A percentile compares a stretch with the other conserved stretches of the same genome.
phyloP scores from a whole-genome alignment of 306 rosid genomes.

The Vigna nakashimae region DNA sequence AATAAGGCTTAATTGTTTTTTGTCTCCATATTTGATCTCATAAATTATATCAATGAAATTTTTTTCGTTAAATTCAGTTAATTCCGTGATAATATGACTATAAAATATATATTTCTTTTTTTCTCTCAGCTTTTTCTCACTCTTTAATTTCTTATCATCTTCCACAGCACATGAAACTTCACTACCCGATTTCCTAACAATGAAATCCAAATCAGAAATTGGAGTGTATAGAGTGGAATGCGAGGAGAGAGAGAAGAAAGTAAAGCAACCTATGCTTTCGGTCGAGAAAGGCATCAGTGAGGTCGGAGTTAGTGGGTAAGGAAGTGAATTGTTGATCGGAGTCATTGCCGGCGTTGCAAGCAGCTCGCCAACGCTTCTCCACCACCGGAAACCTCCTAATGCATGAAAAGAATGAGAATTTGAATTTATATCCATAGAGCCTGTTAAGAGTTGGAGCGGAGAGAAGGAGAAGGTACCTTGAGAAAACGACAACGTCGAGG shows the following conservation, averaged over 20 bases:
- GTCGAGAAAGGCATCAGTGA: slow-evolving; percentile 72
- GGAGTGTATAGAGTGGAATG: not conserved
- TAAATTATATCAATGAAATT: too few species aligned
- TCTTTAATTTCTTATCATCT: too few species aligned
- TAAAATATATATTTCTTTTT: too few species aligned
- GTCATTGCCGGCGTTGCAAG: slow-evolving; percentile 55
- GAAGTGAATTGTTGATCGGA: slow-evolving; percentile 46
- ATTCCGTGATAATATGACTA: too few species aligned
- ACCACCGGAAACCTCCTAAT: slow-evolving; percentile 91
- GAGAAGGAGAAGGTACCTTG: slow-evolving; percentile 52
- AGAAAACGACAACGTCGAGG: slow-evolving; percentile 83
- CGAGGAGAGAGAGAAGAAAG: not conserved
- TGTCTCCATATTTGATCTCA: too few species aligned
- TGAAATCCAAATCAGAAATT: slow-evolving; percentile 5
- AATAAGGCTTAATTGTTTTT: too few species aligned
- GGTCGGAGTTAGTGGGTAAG: slow-evolving; percentile 69
- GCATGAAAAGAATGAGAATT: not conserved
- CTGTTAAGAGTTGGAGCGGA: not conserved
- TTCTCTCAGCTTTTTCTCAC: too few species aligned
- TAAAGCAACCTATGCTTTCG: slow-evolving; percentile 65
- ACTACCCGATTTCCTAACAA: too few species aligned
- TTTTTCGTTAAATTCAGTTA: too few species aligned
- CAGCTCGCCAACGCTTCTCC: slow-evolving; percentile 86
- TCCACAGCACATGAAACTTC: too few species aligned
- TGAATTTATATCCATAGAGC: slow-evolving; percentile 8